Evolutionary conservation across 306 rosid genomes (phyloP), one percentile per base, ranked within the genome.

Genomic region (Erythrophleum fordii): DNA sequence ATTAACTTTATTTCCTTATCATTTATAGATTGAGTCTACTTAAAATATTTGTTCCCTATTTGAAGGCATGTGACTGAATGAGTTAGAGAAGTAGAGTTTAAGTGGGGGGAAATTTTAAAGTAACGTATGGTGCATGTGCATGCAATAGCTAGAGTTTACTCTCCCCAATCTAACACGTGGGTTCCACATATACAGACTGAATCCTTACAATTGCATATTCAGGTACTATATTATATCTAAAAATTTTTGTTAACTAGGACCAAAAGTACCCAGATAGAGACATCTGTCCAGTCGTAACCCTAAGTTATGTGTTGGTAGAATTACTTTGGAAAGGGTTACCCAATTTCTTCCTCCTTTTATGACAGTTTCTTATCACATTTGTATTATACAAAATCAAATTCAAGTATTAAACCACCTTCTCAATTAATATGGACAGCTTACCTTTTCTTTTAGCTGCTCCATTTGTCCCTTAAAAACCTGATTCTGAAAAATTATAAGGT

Each of bases 381-480:
- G 1, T 28, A 16, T 5, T 0, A 61, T 2, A 11, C 35, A 18
- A 29, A 29, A 28, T 29, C 22, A 61, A 20, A 61, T 14, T 25
- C 17, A 2, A 13, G 41, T 6, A 77, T 60, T 75, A 11, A 60
- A 74, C 53, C 17, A 56, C 35, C 37, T 64, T 51, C 5, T 29
- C 39, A 77, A 42, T 37, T 62, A 62, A 29, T 8, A 29, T 66
- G 35, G 59, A 62, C 56, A 69, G 5, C 83, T 82, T 88, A 95
- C 97, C 97, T 92, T 92, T 45, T 87, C 90, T 77, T 72, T 85
- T 20, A 95, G 85, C 41, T 83, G 82, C 48, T 85, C 86, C 64
- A 95, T 85, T 82, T 88, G 95, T 62, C 91, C 91, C 71, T 82
- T 86, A 86, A 77, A 92, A 82, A 89, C 92, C 80, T 92, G 95